Evolutionary conservation across 176 grass and related monocot genomes (phyloP).

Genomic region (Chrysopogon serrulatus): DNA sequence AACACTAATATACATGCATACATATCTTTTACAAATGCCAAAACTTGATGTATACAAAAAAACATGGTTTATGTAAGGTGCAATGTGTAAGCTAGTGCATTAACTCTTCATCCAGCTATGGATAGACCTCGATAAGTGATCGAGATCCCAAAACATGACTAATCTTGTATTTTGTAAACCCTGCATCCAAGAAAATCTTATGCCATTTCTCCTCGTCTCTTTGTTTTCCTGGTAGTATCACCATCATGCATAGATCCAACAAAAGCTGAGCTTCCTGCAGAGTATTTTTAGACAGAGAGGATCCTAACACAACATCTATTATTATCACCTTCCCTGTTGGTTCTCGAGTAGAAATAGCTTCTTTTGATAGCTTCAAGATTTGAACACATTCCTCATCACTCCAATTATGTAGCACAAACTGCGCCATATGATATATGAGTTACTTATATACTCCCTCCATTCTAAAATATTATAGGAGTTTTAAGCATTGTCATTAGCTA

Average conservation of each 20-base stretch:
- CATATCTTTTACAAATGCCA: no score
- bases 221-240: not conserved
- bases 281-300: no score
- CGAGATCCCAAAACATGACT: not conserved
- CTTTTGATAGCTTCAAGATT: not conserved
- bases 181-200: not conserved
- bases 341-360: no score
- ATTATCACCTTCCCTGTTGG: no score
- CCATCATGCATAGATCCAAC: constrained; percentile 7
- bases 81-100: not conserved
- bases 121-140: not conserved
- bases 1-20: no score
- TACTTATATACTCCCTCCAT: no score
- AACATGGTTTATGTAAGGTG: no score
- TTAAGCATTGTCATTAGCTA: no score
- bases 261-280: not conserved
- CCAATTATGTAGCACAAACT: constrained; percentile 25
- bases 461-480: not conserved
- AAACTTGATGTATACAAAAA: no score
- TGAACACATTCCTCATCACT: constrained; percentile 11
- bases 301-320: no score
- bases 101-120: not conserved
- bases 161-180: not conserved
- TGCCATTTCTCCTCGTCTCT: not conserved
- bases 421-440: no score